Evolutionary conservation across 805 yeast species (phyloP).

Genomic region (Dipodascus geniculatus): DNA sequence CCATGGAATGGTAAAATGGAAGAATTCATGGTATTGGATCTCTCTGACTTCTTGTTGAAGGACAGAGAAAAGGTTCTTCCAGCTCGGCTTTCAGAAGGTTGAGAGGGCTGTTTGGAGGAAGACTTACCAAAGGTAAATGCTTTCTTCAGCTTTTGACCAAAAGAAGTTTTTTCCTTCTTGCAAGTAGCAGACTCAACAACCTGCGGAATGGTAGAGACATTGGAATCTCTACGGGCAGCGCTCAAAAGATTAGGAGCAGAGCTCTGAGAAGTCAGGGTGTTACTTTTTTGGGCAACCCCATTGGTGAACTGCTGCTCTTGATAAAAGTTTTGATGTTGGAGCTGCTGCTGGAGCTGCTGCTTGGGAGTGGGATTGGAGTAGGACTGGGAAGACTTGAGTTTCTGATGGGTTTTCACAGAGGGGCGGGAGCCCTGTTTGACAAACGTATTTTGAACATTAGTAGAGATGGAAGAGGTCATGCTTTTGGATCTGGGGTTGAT

Average conservation of each 20-base stretch:
- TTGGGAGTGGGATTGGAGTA: slow-evolving; percentile 2
- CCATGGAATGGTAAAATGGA: background rate
- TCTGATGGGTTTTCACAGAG: background rate
- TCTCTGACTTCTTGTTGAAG: background rate
- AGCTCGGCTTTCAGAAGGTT: background rate
- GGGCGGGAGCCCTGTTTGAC: background rate
- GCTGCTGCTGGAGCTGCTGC: slow-evolving; percentile 2
- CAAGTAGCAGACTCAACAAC: no score
- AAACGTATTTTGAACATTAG: background rate
- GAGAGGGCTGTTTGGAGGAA: background rate
- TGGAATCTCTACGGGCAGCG: no score
- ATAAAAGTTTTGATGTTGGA: slow-evolving; percentile 1
- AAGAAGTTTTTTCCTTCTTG: slow-evolving; percentile 4
- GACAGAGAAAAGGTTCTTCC: background rate
- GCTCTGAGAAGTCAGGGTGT: slow-evolving; percentile 1
- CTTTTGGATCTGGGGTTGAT: background rate
- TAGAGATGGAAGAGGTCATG: slow-evolving; percentile 1
- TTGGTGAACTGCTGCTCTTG: background rate
- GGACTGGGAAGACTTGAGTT: background rate
- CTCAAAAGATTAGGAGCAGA: no score
- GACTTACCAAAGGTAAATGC: slow-evolving; percentile 13
- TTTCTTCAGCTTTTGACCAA: slow-evolving; percentile 12
- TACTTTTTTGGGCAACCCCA: background rate
- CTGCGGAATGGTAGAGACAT: no score
- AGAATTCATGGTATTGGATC: slow-evolving; percentile 1